A percentile compares a stretch with the other conserved stretches of the same genome.
phyloP scores from a whole-genome alignment of 179 eudicot species.

The Beta corolliflora region DNA sequence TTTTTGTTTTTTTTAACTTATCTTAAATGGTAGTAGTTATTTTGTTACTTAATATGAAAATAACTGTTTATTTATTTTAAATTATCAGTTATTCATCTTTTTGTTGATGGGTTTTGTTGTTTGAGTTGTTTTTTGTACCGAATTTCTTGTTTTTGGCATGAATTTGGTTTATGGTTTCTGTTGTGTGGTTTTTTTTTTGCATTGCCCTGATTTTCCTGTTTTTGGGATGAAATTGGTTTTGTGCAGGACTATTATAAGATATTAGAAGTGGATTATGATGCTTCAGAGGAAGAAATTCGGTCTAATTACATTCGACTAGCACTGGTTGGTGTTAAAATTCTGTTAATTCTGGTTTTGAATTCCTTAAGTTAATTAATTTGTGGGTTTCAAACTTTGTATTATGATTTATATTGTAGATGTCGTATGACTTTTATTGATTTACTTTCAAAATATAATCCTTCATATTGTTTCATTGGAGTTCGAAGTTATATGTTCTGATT shows the following conservation, averaged over 20 bases:
- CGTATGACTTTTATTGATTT: no score
- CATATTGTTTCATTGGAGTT: background rate
- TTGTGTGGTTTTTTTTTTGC: no score
- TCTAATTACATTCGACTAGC: conserved; percentile 90
- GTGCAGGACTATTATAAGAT: conserved; percentile 75
- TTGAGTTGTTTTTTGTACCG: background rate
- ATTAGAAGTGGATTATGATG: conserved; percentile 86
- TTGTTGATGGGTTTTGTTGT: conserved; percentile 10
- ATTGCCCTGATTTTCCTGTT: no score
- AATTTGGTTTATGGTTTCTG: background rate
- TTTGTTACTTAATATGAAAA: background rate
- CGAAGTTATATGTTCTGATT: background rate
- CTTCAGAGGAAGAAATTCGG: conserved; percentile 76
- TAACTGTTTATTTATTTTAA: conserved; percentile 2
- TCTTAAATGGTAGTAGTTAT: background rate
- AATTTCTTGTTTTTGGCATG: background rate
- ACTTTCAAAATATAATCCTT: no score
- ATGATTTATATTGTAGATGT: no score
- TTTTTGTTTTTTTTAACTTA: no score
- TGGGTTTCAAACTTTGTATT: background rate
- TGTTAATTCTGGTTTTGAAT: background rate
- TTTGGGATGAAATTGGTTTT: conserved; percentile 12
- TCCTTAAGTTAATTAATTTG: background rate
- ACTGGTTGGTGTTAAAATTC: conserved; percentile 47
- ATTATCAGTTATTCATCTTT: background rate